Evolutionary conservation across 768 basidiomycete species (phyloP).

Genomic region (Coprinopsis sp.): DNA sequence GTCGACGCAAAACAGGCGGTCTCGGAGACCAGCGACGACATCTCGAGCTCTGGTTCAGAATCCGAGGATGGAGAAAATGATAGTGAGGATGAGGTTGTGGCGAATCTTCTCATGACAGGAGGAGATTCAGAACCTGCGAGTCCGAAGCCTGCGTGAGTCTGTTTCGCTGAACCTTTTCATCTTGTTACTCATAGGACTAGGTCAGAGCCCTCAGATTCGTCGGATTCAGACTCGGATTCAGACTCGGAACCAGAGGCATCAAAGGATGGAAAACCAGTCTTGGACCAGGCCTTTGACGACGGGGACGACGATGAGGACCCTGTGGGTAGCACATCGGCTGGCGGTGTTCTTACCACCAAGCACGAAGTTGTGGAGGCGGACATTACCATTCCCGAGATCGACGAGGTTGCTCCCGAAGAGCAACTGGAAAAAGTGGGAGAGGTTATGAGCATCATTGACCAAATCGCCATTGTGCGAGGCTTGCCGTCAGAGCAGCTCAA

Average conservation of each 20-base stretch:
- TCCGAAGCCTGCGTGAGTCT: conserved; percentile 16
- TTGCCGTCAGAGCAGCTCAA: conserved; percentile 36
- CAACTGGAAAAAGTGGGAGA: conserved; percentile 72
- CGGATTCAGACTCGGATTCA: conserved; percentile 39
- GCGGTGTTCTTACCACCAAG: conserved; percentile 55
- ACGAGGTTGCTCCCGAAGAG: conserved; percentile 61
- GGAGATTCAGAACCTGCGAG: conserved; percentile 15
- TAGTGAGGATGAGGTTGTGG: conserved; percentile 67
- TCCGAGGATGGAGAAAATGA: conserved; percentile 54
- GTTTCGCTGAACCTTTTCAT: conserved; percentile 7
- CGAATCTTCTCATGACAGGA: conserved; percentile 31
- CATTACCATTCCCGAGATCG: conserved; percentile 57
- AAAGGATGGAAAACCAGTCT: conserved; percentile 13
- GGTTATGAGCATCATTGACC: conserved; percentile 68
- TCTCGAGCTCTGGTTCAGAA: conserved; percentile 47
- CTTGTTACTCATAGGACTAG: conserved; percentile 15
- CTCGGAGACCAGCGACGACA: conserved; percentile 23
- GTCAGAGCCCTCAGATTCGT: conserved; percentile 29
- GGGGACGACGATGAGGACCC: conserved; percentile 60
- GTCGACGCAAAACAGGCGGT: conserved; percentile 12
- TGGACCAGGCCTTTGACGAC: conserved; percentile 27
- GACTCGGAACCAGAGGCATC: conserved; percentile 21
- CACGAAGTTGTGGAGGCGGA: conserved; percentile 63
- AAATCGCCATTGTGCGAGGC: conserved; percentile 71
- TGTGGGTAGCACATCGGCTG: conserved; percentile 32